Conservation (phyloP, 805 yeast genomes). For the Teunomyces pallodes region DNA sequence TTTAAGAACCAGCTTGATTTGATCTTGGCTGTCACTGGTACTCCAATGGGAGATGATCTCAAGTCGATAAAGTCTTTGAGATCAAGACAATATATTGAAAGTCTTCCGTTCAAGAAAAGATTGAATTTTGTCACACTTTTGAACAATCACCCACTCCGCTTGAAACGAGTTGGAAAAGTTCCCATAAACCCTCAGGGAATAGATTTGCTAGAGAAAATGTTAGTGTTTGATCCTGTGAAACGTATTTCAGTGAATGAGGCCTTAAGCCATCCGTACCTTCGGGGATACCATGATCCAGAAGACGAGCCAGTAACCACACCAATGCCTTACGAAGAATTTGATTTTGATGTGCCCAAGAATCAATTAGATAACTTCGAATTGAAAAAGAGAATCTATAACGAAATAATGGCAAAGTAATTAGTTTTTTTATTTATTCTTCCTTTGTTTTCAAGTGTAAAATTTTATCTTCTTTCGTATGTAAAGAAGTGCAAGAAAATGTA, state of each 20-base stretch:
- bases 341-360: constrained; percentile 19
- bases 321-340: constrained; percentile 24
- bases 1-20: constrained; percentile 65
- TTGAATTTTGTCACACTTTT: constrained; percentile 17
- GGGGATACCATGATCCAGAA: constrained; percentile 15
- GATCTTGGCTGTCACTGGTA: constrained; percentile 67
- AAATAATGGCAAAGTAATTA: constrained; percentile 4
- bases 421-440: not conserved
- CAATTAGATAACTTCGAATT: constrained; percentile 7
- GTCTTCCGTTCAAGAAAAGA: constrained; percentile 20
- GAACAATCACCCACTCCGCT: constrained; percentile 19
- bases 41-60: constrained; percentile 45
- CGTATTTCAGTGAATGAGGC: constrained; percentile 11
- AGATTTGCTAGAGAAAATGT: constrained; percentile 16
- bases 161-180: constrained; percentile 11
- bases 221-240: constrained; percentile 7
- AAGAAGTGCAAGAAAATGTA: constrained; percentile 69
- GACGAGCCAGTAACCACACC: constrained; percentile 30
- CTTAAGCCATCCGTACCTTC: constrained; percentile 8
- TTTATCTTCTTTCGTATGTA: constrained; percentile 70
- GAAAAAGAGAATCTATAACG: constrained; percentile 7
- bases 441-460: not conserved
- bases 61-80: constrained; percentile 21
- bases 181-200: constrained; percentile 26
- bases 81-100: constrained; percentile 23